Base-by-base conservation (phyloP, 2,329 filamentous ascomycete species). In the Pseudogymnoascus sp. region DNA sequence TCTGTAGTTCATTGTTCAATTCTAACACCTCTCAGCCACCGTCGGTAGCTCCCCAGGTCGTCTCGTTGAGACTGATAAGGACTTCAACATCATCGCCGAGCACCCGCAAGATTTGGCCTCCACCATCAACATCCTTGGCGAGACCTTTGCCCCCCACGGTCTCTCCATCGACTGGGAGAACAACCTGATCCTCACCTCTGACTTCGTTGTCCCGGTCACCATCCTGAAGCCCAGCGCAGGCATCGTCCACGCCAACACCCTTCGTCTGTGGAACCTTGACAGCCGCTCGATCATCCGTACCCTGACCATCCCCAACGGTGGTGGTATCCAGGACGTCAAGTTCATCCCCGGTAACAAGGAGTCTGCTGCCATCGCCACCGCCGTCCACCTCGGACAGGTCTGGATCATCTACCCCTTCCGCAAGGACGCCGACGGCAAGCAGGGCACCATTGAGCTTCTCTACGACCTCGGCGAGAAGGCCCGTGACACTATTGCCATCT, bases 381-480 rank as follows among this genome's bases (percentile, higher is more conserved):
- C 85, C 15, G 83, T 87, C 19, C 78, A 80, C 33, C 78, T 81
- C 2, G 84, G 83, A 9, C 79, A 86, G 68, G 82, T 86, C 67
- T 87, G 84, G 84, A 82, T 86, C 71, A 85, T 87, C 74, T 87
- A 87, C 71, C 84, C 84, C 21, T 81, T 82, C 77, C 81, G 82
- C 67, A 80, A 76, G 65, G 78, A 84, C 68, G 71, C 76, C 7
- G 76, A 81, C 21, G 84, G 83, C 62, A 81, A 82, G 57, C 83
- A 81, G 66, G 85, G 85, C 63, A 78, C 81, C 7, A 80, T 83
- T 4, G 79, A 87, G 72, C 77, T 83, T 0, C 79, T 87, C 26
- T 85, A 78, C 68, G 82, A 85, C 65, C 79, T 87, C 23, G 84
- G 84, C 3, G 74, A 77, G 44, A 81, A 82, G 66, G 83, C 82